These are phyloP conservation scores for Xerocomellus amylosporus DNA, from an alignment of 768 basidiomycete genomes.

Conservation along the genomic window DNA sequence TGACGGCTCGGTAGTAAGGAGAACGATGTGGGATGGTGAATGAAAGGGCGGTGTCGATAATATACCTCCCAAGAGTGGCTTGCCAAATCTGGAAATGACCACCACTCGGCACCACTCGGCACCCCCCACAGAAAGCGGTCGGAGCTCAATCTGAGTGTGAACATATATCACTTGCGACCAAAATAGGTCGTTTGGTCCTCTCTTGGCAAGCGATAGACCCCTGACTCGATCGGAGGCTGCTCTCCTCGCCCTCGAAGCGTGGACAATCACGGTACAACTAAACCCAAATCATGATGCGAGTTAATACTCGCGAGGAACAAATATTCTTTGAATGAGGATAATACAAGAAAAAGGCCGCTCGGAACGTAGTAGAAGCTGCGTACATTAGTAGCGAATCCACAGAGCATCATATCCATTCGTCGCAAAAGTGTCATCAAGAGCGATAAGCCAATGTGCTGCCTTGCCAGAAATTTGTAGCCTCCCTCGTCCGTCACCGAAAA, in stretches of 20 bases:
- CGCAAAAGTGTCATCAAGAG: conserved; percentile 11
- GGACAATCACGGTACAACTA: neutral
- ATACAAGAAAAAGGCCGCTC: neutral
- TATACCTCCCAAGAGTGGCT: no score
- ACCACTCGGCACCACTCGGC: no score
- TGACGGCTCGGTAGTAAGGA: neutral
- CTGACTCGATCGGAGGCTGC: no score
- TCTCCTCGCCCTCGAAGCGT: no score
- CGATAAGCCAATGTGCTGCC: conserved; percentile 7
- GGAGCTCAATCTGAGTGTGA: no score
- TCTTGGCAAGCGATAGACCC: no score
- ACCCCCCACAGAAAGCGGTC: no score
- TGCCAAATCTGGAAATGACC: no score
- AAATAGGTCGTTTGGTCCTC: no score
- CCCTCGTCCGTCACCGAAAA: conserved; percentile 1
- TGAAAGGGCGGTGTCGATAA: neutral
- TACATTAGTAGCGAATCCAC: conserved; percentile 4
- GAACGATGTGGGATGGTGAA: neutral
- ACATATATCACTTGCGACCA: no score
- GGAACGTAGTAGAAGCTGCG: neutral
- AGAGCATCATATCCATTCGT: conserved; percentile 13
- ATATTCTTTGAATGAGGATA: neutral
- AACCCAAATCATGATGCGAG: neutral
- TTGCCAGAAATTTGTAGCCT: conserved; percentile 3
- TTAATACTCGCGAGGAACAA: neutral